Evolutionary conservation across 192 early-diverging fungal genomes (phyloP), one percentile per base, ranked within the genome.

Genomic region (Mortierella alpina): DNA sequence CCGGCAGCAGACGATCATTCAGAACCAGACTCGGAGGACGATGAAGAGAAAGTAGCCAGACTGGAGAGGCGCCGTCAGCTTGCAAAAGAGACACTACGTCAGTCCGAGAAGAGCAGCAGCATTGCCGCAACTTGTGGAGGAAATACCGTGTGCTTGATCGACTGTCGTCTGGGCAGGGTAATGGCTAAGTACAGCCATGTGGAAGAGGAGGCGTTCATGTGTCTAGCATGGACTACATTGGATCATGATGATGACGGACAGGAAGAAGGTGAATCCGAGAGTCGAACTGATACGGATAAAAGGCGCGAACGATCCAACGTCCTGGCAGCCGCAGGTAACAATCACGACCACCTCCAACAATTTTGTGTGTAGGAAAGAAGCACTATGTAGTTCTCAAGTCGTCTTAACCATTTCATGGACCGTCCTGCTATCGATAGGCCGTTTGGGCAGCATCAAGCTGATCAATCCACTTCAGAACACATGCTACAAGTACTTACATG

Each of bases 401-500:
- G 31, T 31, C 31, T 31, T 31, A 31, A 31, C 31, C 31, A 31
- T 31, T 31, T 31, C 31, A 31, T 31, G 31, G 31, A 31, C 31
- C 39, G 1, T 10, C 31, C 31, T n/a, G 10, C 9, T 44, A n/a
- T 8, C 53, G 20, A 61, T 71, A 74, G 86, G 87, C 7, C 63
- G 73, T 6, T 48, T 88, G 5, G 87, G 87, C 7, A 85, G 85
- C 48, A 85, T 88, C 65, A 88, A 88, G 46, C 68, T 88, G 23
- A 71, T 88, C 5, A 78, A 86, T 45, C 82, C 87, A 3, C 47
- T 70, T 5, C 83, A 83, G 53, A 78, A 74, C 23, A 74, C 81
- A 0, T 86, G 85, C 53, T 88, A 88, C 54, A 75, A 79, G 11
- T 86, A 86, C 52, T 60, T 88, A 2, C 72, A 82, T 70, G 87